Conservation (phyloP, 2,329 filamentous ascomycete species). For the Trichoderma breve region DNA sequence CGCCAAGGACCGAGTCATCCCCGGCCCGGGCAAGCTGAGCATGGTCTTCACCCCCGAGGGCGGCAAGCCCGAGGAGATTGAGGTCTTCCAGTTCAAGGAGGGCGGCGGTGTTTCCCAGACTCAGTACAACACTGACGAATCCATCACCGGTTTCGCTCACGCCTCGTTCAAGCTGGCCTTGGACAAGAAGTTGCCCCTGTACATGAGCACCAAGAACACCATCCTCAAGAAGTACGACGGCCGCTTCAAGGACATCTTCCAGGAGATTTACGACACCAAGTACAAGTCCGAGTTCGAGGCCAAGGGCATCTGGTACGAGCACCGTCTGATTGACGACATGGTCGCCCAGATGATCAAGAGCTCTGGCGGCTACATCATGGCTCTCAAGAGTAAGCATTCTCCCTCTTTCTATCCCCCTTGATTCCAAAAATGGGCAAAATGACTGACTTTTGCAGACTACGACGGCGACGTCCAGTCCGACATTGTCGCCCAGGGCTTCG, state of each 20-base stretch:
- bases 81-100: conserved; percentile 86
- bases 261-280: conserved; percentile 85
- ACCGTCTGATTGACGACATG: conserved; percentile 99
- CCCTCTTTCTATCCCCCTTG: background rate
- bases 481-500: conserved; percentile 96
- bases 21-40: conserved; percentile 81
- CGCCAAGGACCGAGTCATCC: conserved; percentile 85
- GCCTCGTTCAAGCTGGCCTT: conserved; percentile 95
- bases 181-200: conserved; percentile 83
- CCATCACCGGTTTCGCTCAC: conserved; percentile 91
- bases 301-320: conserved; percentile 97
- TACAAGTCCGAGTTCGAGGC: conserved; percentile 89
- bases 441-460: conserved; percentile 64
- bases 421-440: background rate
- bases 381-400: conserved; percentile 82
- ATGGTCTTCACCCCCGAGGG: conserved; percentile 92
- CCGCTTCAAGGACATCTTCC: conserved; percentile 99
- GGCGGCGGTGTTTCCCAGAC: conserved; percentile 88
- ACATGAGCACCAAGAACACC: conserved; percentile 99
- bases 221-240: conserved; percentile 99
- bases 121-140: conserved; percentile 98
- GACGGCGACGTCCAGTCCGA: conserved; percentile 99
- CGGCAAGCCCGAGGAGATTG: conserved; percentile 74
- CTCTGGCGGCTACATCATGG: conserved; percentile 93
- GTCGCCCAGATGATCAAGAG: conserved; percentile 99